Evolutionary conservation across 371 early-diverging fungal genomes (phyloP).

Genomic region (Apophysomyces elegans): DNA sequence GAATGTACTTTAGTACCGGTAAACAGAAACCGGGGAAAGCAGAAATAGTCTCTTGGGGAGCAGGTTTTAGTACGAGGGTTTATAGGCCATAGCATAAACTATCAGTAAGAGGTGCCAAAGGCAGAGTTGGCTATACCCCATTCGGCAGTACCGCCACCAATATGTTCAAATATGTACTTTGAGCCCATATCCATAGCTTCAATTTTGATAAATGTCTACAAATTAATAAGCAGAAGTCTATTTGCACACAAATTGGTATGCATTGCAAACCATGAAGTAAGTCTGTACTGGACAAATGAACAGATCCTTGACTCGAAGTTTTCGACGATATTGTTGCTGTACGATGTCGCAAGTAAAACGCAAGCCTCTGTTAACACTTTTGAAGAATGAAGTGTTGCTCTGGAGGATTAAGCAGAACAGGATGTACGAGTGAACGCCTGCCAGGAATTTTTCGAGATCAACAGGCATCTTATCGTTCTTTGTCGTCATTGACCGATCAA

Average conservation of each 20-base stretch:
- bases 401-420: not conserved
- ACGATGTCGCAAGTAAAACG: no score
- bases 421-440: not conserved
- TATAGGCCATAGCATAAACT: not conserved
- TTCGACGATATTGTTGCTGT: no score
- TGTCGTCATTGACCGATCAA: not conserved
- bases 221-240: not conserved
- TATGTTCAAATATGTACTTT: no score
- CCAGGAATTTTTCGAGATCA: not conserved
- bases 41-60: no score
- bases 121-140: not conserved
- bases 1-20: no score
- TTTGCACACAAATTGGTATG: not conserved
- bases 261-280: not conserved
- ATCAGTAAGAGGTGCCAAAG: not conserved
- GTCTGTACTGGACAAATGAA: not conserved
- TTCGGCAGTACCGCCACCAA: not conserved
- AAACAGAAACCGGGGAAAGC: no score
- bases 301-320: no score
- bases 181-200: not conserved
- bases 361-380: no score
- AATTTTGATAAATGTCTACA: not conserved
- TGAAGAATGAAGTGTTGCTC: not conserved
- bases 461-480: not conserved
- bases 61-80: no score